Conservation (phyloP, 306 rosid species). For the Vigna angularis region DNA sequence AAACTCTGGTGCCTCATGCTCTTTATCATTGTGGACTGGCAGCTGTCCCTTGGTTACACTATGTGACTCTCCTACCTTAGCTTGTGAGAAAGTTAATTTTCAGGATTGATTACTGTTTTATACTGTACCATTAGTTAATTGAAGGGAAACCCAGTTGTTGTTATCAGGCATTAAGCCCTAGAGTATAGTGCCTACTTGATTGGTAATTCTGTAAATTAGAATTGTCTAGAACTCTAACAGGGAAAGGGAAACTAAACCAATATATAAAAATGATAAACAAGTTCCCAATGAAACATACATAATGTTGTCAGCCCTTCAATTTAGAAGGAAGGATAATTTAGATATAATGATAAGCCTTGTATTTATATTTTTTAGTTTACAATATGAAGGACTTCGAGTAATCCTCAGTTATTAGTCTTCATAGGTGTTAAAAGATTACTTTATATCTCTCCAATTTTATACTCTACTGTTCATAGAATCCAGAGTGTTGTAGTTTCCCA, state of each 20-base stretch:
- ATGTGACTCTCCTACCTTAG: neutral
- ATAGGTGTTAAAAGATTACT: neutral
- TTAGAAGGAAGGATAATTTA: too few relatives aligned
- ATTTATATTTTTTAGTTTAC: neutral
- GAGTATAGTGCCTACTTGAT: neutral
- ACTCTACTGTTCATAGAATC: neutral
- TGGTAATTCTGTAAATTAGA: neutral
- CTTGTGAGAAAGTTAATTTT: neutral
- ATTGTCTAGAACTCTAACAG: neutral
- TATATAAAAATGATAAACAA: neutral
- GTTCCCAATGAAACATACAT: neutral
- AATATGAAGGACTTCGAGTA: neutral
- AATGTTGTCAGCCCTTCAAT: neutral
- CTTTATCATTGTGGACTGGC: too few relatives aligned
- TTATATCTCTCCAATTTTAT: neutral
- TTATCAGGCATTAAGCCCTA: neutral
- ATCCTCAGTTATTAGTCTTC: neutral
- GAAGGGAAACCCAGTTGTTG: neutral
- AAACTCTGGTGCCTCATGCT: too few relatives aligned
- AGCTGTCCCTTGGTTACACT: too few relatives aligned
- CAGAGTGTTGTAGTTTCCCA: neutral
- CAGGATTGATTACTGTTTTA: slow-evolving; percentile 6
- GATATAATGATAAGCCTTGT: neutral
- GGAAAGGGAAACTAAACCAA: slow-evolving; percentile 1
- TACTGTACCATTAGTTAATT: neutral